A percentile compares a stretch with the other conserved stretches of the same genome.
Conservation (phyloP, 176 grass and related monocot species). For the Otatea glauca region DNA sequence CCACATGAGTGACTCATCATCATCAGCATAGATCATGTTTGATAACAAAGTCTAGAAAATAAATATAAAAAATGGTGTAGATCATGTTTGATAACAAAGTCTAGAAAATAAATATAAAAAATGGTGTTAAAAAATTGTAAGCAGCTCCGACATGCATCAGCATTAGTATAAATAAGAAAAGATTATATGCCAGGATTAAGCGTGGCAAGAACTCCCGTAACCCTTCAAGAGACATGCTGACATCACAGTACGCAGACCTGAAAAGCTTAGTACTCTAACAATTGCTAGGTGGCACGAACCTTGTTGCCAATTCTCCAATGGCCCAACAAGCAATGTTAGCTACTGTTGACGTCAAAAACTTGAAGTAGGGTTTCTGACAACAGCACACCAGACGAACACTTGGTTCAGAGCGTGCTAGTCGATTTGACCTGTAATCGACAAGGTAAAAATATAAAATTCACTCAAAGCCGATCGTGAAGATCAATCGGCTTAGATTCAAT, state of each 20-base stretch:
- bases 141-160: background rate
- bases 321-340: slow-evolving; percentile 99
- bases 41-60: slow-evolving; percentile 74
- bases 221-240: slow-evolving; percentile 84
- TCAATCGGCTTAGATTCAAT: no score
- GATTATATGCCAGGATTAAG: slow-evolving; percentile 71
- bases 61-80: slow-evolving; percentile 47
- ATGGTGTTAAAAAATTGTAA: slow-evolving; percentile 32
- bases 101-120: slow-evolving; percentile 49
- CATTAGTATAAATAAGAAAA: slow-evolving; percentile 24
- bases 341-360: no score
- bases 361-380: no score
- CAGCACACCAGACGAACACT: no score
- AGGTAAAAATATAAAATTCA: no score
- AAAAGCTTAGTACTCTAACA: slow-evolving; percentile 39
- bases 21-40: slow-evolving; percentile 94
- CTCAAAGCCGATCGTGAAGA: no score
- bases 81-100: slow-evolving; percentile 90
- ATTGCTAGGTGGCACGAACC: slow-evolving; percentile 46
- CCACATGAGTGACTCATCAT: slow-evolving; percentile 86
- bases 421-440: no score
- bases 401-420: no score
- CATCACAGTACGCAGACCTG: slow-evolving; percentile 95
- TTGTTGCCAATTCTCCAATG: slow-evolving; percentile 96
- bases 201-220: slow-evolving; percentile 78